These are phyloP conservation scores for Sesbania bispinosa DNA, from an alignment of 306 rosid species.

Conservation along the genomic window DNA sequence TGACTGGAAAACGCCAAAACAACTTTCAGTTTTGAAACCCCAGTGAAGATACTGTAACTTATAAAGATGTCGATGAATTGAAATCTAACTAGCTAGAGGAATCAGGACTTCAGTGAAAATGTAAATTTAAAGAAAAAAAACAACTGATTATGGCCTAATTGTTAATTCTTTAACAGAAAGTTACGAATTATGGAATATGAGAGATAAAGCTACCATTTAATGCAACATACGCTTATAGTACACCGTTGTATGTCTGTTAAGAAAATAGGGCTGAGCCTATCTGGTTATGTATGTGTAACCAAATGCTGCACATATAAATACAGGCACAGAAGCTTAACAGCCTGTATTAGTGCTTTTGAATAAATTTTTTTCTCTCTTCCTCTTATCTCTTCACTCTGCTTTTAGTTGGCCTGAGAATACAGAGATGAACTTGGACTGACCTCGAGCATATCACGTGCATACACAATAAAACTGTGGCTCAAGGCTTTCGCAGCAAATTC, in stretches of 20 bases:
- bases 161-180: not conserved
- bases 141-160: not conserved
- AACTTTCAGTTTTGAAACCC: conserved; percentile 2
- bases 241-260: not conserved
- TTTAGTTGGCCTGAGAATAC: no score
- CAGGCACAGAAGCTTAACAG: no score
- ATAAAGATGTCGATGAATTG: not conserved
- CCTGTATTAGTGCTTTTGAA: no score
- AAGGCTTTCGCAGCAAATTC: conserved; percentile 76
- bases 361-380: no score
- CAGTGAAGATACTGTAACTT: not conserved
- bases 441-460: conserved; percentile 78
- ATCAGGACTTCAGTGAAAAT: not conserved
- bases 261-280: not conserved
- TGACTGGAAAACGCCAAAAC: conserved; percentile 52
- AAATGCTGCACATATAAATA: not conserved
- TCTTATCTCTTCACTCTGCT: no score
- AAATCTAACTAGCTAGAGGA: not conserved
- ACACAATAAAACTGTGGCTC: conserved; percentile 75
- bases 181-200: not conserved
- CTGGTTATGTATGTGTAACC: not conserved
- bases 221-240: not conserved
- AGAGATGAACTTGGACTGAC: no score
- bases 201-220: no score
- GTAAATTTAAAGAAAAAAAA: not conserved